Percentiles rank a stretch among this genome's conserved stretches.
Evolutionary conservation across 306 rosid species (phyloP).

Genomic region (Trichosanthes cucumerina): DNA sequence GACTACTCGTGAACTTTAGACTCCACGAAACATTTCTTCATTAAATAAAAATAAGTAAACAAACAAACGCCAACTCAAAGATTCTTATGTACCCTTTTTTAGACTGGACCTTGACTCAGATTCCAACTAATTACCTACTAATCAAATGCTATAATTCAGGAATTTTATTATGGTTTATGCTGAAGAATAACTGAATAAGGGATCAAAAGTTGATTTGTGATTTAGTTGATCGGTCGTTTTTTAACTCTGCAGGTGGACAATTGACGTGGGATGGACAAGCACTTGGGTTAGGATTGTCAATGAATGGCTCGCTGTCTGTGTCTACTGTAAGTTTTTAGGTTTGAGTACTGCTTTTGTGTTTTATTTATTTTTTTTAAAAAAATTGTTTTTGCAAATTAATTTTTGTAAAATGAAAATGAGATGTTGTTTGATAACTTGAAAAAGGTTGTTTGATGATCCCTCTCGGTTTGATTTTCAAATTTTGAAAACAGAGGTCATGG

Average conservation of each 20-base stretch:
- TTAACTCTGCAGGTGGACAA: constrained; percentile 60
- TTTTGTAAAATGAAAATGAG: background rate
- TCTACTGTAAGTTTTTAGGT: constrained; percentile 89
- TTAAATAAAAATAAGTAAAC: background rate
- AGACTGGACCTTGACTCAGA: background rate
- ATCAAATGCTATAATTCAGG: background rate
- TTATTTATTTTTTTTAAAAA: background rate
- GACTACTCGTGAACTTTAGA: no score
- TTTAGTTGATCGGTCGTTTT: background rate
- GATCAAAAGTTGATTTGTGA: background rate
- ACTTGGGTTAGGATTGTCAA: constrained; percentile 91
- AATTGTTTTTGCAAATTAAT: background rate
- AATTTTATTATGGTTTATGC: background rate
- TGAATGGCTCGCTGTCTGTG: constrained; percentile 93
- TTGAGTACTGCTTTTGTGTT: no score
- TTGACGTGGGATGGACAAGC: constrained; percentile 98
- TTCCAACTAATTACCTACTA: background rate
- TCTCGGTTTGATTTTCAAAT: no score
- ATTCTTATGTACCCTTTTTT: background rate
- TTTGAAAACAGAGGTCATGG: no score
- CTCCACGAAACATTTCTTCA: background rate
- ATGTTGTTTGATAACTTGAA: no score
- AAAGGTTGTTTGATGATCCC: no score
- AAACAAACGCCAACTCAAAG: background rate
- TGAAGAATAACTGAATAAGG: background rate